Conservation (phyloP, 495 filamentous ascomycete genomes). For the Penicillium parvum region DNA sequence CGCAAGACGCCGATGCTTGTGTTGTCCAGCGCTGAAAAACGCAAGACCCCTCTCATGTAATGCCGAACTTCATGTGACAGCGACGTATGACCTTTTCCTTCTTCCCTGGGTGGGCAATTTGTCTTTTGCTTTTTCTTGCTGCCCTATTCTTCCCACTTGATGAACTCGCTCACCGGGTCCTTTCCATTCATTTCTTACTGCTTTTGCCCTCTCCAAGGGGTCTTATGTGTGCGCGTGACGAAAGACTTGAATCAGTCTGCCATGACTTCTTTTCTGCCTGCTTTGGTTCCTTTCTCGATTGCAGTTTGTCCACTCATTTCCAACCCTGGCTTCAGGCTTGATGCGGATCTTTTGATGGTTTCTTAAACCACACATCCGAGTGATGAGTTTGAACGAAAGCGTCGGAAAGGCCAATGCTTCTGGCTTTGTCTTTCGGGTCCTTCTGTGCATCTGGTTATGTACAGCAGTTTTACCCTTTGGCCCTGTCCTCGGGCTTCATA, state of each 20-base stretch:
- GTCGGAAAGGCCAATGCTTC: background rate
- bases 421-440: conserved; percentile 8
- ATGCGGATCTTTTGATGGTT: conserved; percentile 1
- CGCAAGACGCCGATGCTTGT: conserved; percentile 84
- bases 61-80: conserved; percentile 42
- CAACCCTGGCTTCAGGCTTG: background rate
- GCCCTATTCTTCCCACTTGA: background rate
- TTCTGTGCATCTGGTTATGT: conserved; percentile 25
- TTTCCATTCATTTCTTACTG: conserved; percentile 16
- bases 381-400: conserved; percentile 5
- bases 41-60: conserved; percentile 66
- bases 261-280: conserved; percentile 20
- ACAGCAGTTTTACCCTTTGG: conserved; percentile 9
- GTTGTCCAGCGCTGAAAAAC: conserved; percentile 84
- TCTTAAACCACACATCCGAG: background rate
- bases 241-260: conserved; percentile 24
- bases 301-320: conserved; percentile 1
- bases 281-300: conserved; percentile 8
- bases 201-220: conserved; percentile 9
- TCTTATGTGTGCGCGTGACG: conserved; percentile 14
- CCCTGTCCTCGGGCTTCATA: conserved; percentile 6
- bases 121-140: conserved; percentile 3
- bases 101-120: background rate
- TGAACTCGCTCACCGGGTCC: background rate
- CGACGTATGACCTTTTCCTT: conserved; percentile 32